phyloP scores from a whole-genome alignment of 2,329 filamentous ascomycete species.

The Colletotrichum musicola region DNA sequence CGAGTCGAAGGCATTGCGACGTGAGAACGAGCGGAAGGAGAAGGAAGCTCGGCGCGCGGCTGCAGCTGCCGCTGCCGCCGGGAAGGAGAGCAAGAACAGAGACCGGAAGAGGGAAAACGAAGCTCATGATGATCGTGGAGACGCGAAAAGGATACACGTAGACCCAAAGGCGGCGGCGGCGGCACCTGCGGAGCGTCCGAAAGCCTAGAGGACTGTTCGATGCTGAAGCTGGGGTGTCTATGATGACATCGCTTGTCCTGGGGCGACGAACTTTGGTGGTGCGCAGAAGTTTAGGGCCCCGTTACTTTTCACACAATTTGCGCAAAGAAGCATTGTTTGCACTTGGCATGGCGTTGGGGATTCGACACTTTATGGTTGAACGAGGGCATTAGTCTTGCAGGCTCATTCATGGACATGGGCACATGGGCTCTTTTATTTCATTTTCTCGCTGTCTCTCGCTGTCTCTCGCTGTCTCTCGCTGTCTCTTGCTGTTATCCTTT shows the following conservation, averaged over 20 bases:
- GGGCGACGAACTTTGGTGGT: not conserved
- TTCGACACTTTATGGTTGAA: slow-evolving; percentile 11
- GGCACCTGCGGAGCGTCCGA: slow-evolving; percentile 24
- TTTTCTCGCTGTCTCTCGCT: not conserved
- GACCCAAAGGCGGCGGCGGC: slow-evolving; percentile 27
- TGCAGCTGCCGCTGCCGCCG: slow-evolving; percentile 40
- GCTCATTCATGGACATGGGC: not conserved
- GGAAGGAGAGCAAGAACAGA: slow-evolving; percentile 51
- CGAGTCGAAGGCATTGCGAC: slow-evolving; percentile 93
- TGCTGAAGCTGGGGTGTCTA: not conserved
- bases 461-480: too few species aligned
- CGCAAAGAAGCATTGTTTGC: slow-evolving; percentile 32
- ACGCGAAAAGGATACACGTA: slow-evolving; percentile 46
- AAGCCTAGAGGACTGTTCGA: slow-evolving; percentile 16
- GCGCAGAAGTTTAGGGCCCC: too few species aligned
- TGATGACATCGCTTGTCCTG: not conserved
- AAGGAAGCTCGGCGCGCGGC: slow-evolving; percentile 62
- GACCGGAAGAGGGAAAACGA: slow-evolving; percentile 58
- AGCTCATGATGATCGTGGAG: slow-evolving; percentile 46
- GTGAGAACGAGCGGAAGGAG: slow-evolving; percentile 82
- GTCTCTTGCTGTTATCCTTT: too few species aligned
- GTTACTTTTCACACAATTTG: not conserved
- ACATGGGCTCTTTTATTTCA: not conserved
- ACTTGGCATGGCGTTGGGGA: slow-evolving; percentile 38
- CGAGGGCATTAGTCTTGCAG: slow-evolving; percentile 20